These are phyloP conservation scores for Beauveria brongniartii DNA, from an alignment of 2,329 filamentous ascomycete species.

Conservation along the genomic window DNA sequence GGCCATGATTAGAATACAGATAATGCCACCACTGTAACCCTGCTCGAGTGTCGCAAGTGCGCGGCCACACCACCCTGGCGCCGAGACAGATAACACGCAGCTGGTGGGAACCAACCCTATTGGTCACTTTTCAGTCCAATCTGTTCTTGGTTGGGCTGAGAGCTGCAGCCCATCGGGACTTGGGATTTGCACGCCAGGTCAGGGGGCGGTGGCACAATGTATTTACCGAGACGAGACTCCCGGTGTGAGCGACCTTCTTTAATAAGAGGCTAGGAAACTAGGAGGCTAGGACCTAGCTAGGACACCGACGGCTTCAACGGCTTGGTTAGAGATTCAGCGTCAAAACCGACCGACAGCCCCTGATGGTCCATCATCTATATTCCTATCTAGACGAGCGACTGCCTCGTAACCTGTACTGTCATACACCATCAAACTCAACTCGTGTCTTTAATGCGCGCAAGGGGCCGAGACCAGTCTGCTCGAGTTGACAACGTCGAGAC, in stretches of 20 bases:
- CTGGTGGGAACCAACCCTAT: constrained; percentile 29
- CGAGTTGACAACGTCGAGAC: constrained; percentile 29
- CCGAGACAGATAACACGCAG: constrained; percentile 27
- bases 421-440: constrained; percentile 26
- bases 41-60: constrained; percentile 1
- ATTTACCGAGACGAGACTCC: constrained; percentile 26
- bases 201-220: constrained; percentile 27
- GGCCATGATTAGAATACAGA: not conserved
- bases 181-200: constrained; percentile 26
- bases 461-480: constrained; percentile 25
- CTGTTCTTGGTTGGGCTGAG: constrained; percentile 25
- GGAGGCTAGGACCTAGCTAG: too few species aligned
- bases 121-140: constrained; percentile 16
- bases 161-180: constrained; percentile 26
- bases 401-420: not conserved
- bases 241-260: constrained; percentile 20
- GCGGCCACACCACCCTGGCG: not conserved
- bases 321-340: constrained; percentile 31
- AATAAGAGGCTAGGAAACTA: constrained; percentile 14
- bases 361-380: constrained; percentile 28
- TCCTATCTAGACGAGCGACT: not conserved
- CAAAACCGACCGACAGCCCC: constrained; percentile 26
- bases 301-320: constrained; percentile 27
- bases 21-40: not conserved
- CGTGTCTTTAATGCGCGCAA: constrained; percentile 26